Evolutionary conservation across 345 rosid genomes (phyloP).

Genomic region (Populus euphratica): DNA sequence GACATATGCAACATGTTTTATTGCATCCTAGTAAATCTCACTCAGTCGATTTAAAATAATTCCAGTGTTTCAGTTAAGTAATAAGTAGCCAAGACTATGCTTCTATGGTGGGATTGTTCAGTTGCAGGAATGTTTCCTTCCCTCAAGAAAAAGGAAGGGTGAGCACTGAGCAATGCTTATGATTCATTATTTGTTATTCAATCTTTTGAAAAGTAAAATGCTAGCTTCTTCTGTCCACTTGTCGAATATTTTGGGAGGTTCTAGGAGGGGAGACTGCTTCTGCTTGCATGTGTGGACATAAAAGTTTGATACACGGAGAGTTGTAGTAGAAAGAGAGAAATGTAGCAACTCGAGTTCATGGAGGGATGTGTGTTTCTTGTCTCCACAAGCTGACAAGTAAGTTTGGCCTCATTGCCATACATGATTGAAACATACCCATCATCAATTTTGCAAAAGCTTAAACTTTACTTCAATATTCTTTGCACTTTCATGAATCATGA

Average conservation of each 20-base stretch:
- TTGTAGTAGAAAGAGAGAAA: conserved; percentile 1
- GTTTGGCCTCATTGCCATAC: conserved; percentile 36
- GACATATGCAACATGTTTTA: conserved; percentile 10
- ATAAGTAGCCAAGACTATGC: conserved; percentile 10
- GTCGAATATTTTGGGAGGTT: conserved; percentile 10
- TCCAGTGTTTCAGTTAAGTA: neutral
- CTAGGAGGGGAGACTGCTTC: conserved; percentile 11
- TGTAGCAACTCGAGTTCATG: conserved; percentile 24
- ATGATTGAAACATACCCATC: conserved; percentile 41
- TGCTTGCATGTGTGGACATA: conserved; percentile 30
- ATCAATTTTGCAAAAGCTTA: conserved; percentile 15
- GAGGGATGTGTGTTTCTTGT: conserved; percentile 39
- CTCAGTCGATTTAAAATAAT: conserved; percentile 9
- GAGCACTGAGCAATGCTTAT: neutral
- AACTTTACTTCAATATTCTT: conserved; percentile 19
- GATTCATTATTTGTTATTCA: conserved; percentile 10
- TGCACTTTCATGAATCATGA: conserved; percentile 5
- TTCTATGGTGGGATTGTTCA: conserved; percentile 16
- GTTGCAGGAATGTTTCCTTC: conserved; percentile 10
- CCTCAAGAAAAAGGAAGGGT: conserved; percentile 9
- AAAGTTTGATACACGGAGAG: neutral
- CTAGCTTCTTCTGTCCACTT: conserved; percentile 9
- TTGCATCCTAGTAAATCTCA: conserved; percentile 4
- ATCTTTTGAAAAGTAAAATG: conserved; percentile 16
- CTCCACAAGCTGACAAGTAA: conserved; percentile 50